Percentiles rank a stretch among this genome's conserved stretches.
Conservation (phyloP, 2,329 filamentous ascomycete genomes). For the Diaporthe australafricana region DNA sequence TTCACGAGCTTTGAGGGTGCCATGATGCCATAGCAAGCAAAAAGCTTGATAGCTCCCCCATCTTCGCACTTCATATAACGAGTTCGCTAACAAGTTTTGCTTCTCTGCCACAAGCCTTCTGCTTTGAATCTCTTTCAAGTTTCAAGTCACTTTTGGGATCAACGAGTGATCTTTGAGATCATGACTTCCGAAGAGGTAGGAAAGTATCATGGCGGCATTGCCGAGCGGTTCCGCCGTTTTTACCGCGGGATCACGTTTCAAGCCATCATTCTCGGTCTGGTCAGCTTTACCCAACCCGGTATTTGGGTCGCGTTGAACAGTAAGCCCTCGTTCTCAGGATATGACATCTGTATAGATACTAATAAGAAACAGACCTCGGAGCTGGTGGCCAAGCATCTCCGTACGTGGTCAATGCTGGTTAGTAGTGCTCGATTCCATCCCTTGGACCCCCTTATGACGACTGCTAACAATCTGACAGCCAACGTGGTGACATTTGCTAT, state of each 20-base stretch:
- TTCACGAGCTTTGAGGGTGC: slow-evolving; percentile 14
- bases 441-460: no score
- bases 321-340: background rate
- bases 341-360: background rate
- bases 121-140: no score
- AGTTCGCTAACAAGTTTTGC: background rate
- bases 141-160: background rate
- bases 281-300: slow-evolving; percentile 19
- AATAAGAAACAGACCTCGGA: background rate
- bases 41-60: background rate
- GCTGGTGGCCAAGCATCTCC: slow-evolving; percentile 8
- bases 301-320: slow-evolving; percentile 24
- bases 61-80: background rate
- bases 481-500: slow-evolving; percentile 15
- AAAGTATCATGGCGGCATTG: background rate
- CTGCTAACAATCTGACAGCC: background rate
- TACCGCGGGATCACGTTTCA: slow-evolving; percentile 19
- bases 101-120: background rate
- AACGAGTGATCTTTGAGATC: background rate
- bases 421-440: background rate
- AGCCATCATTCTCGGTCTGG: slow-evolving; percentile 12
- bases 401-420: slow-evolving; percentile 21
- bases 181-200: slow-evolving; percentile 10
- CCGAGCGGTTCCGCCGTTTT: background rate
- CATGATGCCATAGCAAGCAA: background rate